Percentiles rank a stretch among this genome's conserved stretches.
phyloP scores from a whole-genome alignment of 192 early-diverging fungal genomes.

The Rhizophagus clarus region DNA sequence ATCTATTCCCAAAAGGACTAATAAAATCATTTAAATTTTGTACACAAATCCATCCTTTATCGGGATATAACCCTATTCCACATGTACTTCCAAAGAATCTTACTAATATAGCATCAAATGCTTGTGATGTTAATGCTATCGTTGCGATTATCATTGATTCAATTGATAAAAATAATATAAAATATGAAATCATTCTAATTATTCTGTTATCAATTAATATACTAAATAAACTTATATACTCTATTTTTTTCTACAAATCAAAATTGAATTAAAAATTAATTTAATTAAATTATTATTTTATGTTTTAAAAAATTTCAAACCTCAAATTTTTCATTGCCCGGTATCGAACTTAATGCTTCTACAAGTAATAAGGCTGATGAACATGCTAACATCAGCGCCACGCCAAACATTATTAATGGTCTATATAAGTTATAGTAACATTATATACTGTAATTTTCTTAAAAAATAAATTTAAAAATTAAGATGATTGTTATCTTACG shows the following conservation, averaged over 20 bases:
- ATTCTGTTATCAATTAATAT: not conserved
- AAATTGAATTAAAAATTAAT: not conserved
- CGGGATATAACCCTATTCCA: conserved; percentile 10
- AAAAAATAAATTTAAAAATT: too few relatives aligned
- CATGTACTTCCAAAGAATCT: not conserved
- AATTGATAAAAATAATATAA: not conserved
- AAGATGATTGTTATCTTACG: too few relatives aligned
- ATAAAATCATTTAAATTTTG: not conserved
- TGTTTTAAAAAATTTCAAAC: not conserved
- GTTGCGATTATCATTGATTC: conserved; percentile 10
- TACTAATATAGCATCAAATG: not conserved
- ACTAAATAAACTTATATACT: not conserved
- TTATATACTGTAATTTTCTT: too few relatives aligned
- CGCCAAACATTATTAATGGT: not conserved
- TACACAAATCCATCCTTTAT: conserved; percentile 2
- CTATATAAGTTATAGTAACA: too few relatives aligned
- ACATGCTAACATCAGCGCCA: conserved; percentile 54
- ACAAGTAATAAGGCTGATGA: conserved; percentile 65
- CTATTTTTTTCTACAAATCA: not conserved
- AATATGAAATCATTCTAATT: too few relatives aligned
- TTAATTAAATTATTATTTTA: not conserved
- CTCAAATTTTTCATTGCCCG: conserved; percentile 61
- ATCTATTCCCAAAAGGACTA: conserved; percentile 1
- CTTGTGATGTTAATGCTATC: conserved; percentile 12
- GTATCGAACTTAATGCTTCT: conserved; percentile 67